Conservation (phyloP, 2,329 filamentous ascomycete genomes). For the Emericellopsis atlantica region DNA sequence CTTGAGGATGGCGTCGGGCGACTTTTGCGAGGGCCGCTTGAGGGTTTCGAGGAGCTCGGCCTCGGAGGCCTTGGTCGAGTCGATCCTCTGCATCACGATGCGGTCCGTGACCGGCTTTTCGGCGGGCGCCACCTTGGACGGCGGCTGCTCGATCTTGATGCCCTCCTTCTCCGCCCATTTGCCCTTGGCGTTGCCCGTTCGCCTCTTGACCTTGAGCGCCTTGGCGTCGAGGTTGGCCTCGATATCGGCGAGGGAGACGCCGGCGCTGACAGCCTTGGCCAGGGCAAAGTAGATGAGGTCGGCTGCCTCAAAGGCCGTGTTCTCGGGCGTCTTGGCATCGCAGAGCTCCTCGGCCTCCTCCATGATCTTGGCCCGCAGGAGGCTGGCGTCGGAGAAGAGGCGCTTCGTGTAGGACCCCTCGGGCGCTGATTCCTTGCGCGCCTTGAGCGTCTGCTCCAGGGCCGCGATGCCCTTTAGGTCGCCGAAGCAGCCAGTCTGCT, state of each 20-base stretch:
- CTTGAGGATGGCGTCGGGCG: constrained; percentile 83
- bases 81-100: constrained; percentile 74
- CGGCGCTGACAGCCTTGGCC: constrained; percentile 75
- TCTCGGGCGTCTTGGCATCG: constrained; percentile 66
- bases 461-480: constrained; percentile 68
- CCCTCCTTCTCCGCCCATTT: constrained; percentile 81
- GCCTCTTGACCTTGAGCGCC: constrained; percentile 86
- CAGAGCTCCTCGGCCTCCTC: constrained; percentile 95
- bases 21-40: constrained; percentile 84
- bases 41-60: constrained; percentile 61
- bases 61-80: constrained; percentile 50
- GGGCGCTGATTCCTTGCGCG: constrained; percentile 71
- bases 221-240: constrained; percentile 89
- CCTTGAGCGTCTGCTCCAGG: constrained; percentile 75
- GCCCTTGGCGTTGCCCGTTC: constrained; percentile 87
- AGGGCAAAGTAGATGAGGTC: constrained; percentile 94
- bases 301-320: constrained; percentile 87
- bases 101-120: constrained; percentile 24
- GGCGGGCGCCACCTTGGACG: constrained; percentile 19
- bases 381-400: constrained; percentile 81
- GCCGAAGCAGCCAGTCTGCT: constrained; percentile 87
- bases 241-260: constrained; percentile 77
- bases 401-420: constrained; percentile 87
- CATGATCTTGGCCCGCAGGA: constrained; percentile 92
- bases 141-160: constrained; percentile 32